A percentile compares a stretch with the other conserved stretches of the same genome.
Evolutionary conservation across 2,329 filamentous ascomycete species (phyloP).

Genomic region (Sporothrix humicola): DNA sequence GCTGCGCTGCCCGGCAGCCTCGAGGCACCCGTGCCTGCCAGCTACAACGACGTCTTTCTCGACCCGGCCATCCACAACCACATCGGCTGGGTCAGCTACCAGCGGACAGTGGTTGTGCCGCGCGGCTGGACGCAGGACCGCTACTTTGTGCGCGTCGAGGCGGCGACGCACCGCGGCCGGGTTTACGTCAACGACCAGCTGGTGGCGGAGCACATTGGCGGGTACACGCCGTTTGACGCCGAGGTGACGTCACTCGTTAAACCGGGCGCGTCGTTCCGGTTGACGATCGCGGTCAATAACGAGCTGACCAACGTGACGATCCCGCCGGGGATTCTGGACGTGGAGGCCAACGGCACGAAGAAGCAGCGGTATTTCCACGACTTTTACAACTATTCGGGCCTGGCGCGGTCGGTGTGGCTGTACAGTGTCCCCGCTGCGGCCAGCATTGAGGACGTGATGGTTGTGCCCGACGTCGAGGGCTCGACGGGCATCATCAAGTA

Average conservation of each 20-base stretch:
- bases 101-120: background rate
- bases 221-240: slow-evolving; percentile 17
- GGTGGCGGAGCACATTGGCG: slow-evolving; percentile 14
- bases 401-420: slow-evolving; percentile 19
- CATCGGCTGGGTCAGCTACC: slow-evolving; percentile 15
- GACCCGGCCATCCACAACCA: slow-evolving; percentile 16
- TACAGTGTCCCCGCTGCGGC: background rate
- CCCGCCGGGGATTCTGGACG: background rate
- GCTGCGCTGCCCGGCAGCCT: slow-evolving; percentile 5
- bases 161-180: background rate
- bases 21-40: slow-evolving; percentile 6
- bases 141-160: slow-evolving; percentile 1
- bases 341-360: slow-evolving; percentile 5
- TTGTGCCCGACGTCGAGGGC: background rate
- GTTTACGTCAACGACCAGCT: slow-evolving; percentile 4
- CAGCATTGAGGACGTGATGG: background rate
- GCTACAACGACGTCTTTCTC: slow-evolving; percentile 18
- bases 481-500: slow-evolving; percentile 12
- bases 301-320: slow-evolving; percentile 18
- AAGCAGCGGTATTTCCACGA: slow-evolving; percentile 15
- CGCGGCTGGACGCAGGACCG: slow-evolving; percentile 5
- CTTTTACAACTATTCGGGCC: slow-evolving; percentile 9
- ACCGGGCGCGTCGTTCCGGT: background rate
- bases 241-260: background rate
- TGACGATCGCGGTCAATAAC: slow-evolving; percentile 10